phyloP scores from a whole-genome alignment of 2,329 filamentous ascomycete genomes.

The Cryphonectria nitschkei region DNA sequence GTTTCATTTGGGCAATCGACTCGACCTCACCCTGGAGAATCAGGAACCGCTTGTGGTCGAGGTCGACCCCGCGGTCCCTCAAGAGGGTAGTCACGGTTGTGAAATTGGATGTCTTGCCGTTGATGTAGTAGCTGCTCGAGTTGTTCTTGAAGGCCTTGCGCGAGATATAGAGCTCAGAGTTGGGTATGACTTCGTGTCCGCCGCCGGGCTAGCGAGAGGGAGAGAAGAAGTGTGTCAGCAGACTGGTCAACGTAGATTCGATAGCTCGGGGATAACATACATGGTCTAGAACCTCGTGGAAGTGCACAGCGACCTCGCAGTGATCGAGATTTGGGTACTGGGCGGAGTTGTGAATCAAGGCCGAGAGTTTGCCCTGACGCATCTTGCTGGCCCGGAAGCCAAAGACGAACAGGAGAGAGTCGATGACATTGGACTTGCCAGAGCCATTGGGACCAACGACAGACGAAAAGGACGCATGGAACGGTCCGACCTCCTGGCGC shows the following conservation, averaged over 20 bases:
- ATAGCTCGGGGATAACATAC: conserved; percentile 42
- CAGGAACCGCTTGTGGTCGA: conserved; percentile 97
- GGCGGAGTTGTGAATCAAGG: conserved; percentile 95
- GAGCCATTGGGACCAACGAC: conserved; percentile 98
- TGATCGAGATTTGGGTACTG: conserved; percentile 81
- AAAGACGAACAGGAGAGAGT: conserved; percentile 97
- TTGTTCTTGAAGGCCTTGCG: conserved; percentile 97
- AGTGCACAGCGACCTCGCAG: conserved; percentile 96
- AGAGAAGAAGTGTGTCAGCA: conserved; percentile 35
- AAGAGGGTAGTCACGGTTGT: conserved; percentile 87
- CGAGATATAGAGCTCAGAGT: conserved; percentile 86
- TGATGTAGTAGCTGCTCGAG: conserved; percentile 97
- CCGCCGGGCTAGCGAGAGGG: conserved; percentile 61
- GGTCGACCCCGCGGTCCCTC: conserved; percentile 84
- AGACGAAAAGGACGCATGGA: conserved; percentile 95
- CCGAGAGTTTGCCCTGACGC: conserved; percentile 97
- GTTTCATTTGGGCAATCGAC: conserved; percentile 98
- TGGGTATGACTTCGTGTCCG: conserved; percentile 74
- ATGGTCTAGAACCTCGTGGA: conserved; percentile 91
- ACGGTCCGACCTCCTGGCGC: conserved; percentile 91
- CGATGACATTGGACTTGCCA: conserved; percentile 98
- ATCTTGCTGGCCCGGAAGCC: conserved; percentile 99
- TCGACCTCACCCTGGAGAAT: conserved; percentile 98
- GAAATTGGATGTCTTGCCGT: conserved; percentile 86
- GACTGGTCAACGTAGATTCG: too few relatives aligned